These are phyloP conservation scores for Spergularia azorica DNA, from an alignment of 179 eudicot genomes.

Conservation along the genomic window DNA sequence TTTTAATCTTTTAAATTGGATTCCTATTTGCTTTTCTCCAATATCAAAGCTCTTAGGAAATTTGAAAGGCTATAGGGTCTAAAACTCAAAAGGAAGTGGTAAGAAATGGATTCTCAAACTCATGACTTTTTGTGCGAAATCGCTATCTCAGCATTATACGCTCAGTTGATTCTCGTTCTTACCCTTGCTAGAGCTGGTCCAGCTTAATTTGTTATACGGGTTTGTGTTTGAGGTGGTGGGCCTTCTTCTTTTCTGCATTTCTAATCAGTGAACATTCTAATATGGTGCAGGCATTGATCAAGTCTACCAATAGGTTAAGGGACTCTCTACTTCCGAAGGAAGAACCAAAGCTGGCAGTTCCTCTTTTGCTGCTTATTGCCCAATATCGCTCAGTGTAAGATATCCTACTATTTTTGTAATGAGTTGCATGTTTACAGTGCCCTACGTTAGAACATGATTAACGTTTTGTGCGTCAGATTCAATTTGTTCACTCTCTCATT, in stretches of 20 bases:
- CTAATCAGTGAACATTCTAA: slow-evolving; percentile 12
- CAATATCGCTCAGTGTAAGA: slow-evolving; percentile 96
- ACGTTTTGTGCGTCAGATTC: no score
- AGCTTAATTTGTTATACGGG: background rate
- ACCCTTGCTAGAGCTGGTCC: slow-evolving; percentile 10
- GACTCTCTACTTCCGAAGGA: slow-evolving; percentile 93
- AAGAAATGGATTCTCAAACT: background rate
- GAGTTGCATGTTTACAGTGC: background rate
- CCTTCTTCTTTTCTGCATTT: background rate
- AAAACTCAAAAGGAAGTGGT: background rate
- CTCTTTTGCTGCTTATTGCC: slow-evolving; percentile 90
- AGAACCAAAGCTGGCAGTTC: slow-evolving; percentile 87
- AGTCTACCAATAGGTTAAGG: slow-evolving; percentile 91
- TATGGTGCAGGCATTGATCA: slow-evolving; percentile 74
- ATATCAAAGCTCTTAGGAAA: background rate
- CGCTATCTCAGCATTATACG: background rate
- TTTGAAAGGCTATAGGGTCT: background rate
- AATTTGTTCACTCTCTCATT: no score
- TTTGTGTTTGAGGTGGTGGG: slow-evolving; percentile 2
- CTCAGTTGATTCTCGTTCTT: background rate
- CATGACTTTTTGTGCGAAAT: no score
- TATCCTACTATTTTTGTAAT: slow-evolving; percentile 7
- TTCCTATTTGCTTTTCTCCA: background rate
- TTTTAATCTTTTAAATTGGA: background rate
- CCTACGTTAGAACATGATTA: background rate